These are phyloP conservation scores for Oryza nivara DNA, from an alignment of 176 grass and related monocot genomes.

Conservation along the genomic window DNA sequence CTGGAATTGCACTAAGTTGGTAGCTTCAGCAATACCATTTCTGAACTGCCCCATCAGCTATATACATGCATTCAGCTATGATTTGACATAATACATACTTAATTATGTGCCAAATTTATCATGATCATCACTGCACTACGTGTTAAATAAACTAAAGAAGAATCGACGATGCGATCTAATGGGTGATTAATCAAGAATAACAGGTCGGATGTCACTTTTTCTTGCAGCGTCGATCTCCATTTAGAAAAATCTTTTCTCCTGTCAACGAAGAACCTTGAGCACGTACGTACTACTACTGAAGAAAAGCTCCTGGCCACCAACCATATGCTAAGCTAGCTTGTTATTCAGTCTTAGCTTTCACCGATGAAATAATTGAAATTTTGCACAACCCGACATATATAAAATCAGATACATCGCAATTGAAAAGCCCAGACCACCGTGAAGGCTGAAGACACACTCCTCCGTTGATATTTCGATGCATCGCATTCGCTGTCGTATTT, in stretches of 20 bases:
- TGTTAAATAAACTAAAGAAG: not conserved
- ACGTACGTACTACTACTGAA: not conserved
- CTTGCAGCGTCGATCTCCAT: not conserved
- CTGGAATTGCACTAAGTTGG: not conserved
- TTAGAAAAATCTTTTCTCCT: not conserved
- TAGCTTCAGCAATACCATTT: not conserved
- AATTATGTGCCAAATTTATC: not conserved
- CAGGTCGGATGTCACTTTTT: not conserved
- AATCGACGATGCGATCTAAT: not conserved
- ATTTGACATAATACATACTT: not conserved
- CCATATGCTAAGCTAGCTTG: not conserved
- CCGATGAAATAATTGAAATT: not conserved
- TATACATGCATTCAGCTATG: not conserved
- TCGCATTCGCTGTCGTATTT: not conserved
- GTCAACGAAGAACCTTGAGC: not conserved
- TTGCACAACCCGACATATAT: not conserved
- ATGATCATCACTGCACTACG: not conserved
- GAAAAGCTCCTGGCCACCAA: not conserved
- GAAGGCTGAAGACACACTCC: not conserved
- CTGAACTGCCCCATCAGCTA: not conserved
- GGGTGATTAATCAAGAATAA: not conserved
- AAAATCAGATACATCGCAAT: not conserved
- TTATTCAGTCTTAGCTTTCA: not conserved
- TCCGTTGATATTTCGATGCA: not conserved
- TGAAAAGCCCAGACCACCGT: not conserved